Conservation (phyloP, 176 grass and related monocot species). For the Raddia guianensis region DNA sequence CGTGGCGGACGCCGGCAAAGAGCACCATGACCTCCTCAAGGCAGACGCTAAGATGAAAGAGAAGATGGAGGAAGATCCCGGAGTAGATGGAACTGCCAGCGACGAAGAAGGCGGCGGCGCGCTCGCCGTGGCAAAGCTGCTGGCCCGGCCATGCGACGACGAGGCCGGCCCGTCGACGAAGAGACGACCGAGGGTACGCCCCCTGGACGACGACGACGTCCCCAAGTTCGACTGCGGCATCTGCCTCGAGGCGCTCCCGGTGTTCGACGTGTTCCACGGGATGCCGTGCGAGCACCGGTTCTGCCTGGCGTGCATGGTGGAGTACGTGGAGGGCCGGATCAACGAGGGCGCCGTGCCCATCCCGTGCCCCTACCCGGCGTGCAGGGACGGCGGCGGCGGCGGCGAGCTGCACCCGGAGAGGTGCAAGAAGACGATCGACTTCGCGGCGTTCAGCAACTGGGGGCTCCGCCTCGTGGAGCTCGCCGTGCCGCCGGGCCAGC, state of each 20-base stretch:
- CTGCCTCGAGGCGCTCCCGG: conserved; percentile 39
- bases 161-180: conserved; percentile 25
- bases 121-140: background rate
- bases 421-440: conserved; percentile 53
- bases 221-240: conserved; percentile 50
- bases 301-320: conserved; percentile 49
- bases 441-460: conserved; percentile 43
- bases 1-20: background rate
- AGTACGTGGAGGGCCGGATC: conserved; percentile 44
- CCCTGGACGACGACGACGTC: conserved; percentile 25
- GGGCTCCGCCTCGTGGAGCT: conserved; percentile 40
- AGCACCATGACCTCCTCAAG: background rate
- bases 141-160: background rate
- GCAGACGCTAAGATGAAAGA: background rate
- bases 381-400: background rate
- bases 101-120: background rate
- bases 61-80: conserved; percentile 1
- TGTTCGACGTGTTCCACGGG: conserved; percentile 41
- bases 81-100: background rate
- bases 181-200: background rate
- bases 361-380: conserved; percentile 43
- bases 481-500: conserved; percentile 10
- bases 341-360: conserved; percentile 23
- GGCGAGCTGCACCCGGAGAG: conserved; percentile 32
- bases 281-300: conserved; percentile 46